Conservation (phyloP, 2,329 filamentous ascomycete genomes). For the Cladosporium velox region DNA sequence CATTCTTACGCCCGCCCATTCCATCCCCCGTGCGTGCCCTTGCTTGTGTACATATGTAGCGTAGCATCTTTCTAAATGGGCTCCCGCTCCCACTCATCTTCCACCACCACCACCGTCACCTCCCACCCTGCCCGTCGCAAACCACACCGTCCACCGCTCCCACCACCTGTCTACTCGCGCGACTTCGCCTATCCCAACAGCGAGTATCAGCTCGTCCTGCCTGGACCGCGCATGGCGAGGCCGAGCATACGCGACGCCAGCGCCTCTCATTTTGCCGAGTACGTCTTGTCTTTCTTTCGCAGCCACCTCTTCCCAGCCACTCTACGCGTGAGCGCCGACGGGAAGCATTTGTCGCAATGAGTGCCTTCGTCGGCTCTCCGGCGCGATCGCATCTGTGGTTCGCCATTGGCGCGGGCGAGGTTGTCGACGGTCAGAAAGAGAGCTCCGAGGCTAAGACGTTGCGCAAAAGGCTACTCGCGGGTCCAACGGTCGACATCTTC, state of each 20-base stretch:
- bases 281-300: constrained; percentile 44
- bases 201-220: constrained; percentile 34
- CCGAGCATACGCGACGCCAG: constrained; percentile 50
- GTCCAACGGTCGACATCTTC: constrained; percentile 54
- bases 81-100: not conserved
- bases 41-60: constrained; percentile 14
- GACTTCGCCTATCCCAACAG: constrained; percentile 49
- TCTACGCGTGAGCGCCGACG: not conserved
- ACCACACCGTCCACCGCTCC: constrained; percentile 23
- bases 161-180: constrained; percentile 38
- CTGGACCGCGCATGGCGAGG: constrained; percentile 45
- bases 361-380: constrained; percentile 24
- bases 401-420: constrained; percentile 22
- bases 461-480: constrained; percentile 55
- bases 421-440: constrained; percentile 21
- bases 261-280: constrained; percentile 56
- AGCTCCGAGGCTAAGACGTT: constrained; percentile 45
- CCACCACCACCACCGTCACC: not conserved
- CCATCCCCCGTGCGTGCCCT: constrained; percentile 4
- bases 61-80: not conserved
- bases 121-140: constrained; percentile 11
- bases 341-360: not conserved
- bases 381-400: constrained; percentile 28
- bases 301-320: constrained; percentile 20
- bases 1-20: constrained; percentile 9